Base-by-base conservation (phyloP, 441 rosid species). In the Biscutella laevigata region DNA sequence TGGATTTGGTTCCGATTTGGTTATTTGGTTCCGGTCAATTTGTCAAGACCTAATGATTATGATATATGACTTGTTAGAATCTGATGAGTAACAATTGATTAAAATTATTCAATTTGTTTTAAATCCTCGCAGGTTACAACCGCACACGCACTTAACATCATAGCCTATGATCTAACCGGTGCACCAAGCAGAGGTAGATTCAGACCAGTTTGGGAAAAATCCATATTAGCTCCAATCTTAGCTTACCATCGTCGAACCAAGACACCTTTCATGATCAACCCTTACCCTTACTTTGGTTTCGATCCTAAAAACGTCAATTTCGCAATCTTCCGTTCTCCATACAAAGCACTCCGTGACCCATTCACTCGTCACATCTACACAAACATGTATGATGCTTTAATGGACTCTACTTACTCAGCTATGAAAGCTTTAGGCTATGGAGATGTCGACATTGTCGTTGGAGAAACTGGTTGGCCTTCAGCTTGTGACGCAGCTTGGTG, bases 401-500 rank as follows among this genome's bases (percentile, higher is more conserved):
- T 82, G 49, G 89, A 82, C 48, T 59, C 83, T 0, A 71, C 78
- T 11, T 64, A 75, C 54, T 61, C 77, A 0, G 77, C 89, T 8
- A 77, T 82, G 89, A 73, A 64, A 53, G 79, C 72, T 12, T 24
- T 70, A 0, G 89, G 86, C 3, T 82, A 71, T n/a, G 73, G 70
- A 0, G 83, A 79, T n/a, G 82, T 79, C 4, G 53, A 42, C 26
- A 71, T 79, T 12, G 77, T 74, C 3, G 60, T 80, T 2, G 81
- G 77, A 0, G 89, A 82, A 29, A 79, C 89, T 0, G 89, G 89
- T 7, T 81, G 89, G 89, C 82, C 89, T 0, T 75, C 86, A 0
- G 75, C 67, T 0, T 83, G 82, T 2, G 86, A 74, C 15, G 61
- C 70, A 30, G 53, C 70, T 11, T 66, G 66, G 53, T 65, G 80